These are phyloP conservation scores for Gamsiella multidivaricata DNA, from an alignment of 192 early-diverging fungal genomes.

Conservation along the genomic window DNA sequence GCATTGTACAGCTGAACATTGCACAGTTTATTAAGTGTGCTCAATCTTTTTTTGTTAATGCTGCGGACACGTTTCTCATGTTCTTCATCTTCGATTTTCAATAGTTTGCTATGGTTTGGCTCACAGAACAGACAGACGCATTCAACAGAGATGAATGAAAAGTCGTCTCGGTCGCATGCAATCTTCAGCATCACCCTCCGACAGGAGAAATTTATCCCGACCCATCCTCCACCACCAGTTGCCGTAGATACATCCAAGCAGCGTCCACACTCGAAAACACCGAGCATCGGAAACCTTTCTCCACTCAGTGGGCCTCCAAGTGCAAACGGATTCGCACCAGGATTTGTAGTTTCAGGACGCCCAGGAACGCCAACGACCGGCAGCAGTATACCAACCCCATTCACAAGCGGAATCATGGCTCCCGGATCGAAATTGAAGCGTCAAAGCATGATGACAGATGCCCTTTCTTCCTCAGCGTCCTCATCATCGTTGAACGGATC, in stretches of 20 bases:
- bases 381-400: conserved; percentile 36
- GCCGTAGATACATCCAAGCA: conserved; percentile 18
- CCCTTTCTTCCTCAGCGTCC: conserved; percentile 18
- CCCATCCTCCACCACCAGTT: conserved; percentile 26
- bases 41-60: too few species aligned
- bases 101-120: conserved; percentile 71
- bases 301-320: too few species aligned
- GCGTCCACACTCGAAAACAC: conserved; percentile 22
- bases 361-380: conserved; percentile 28
- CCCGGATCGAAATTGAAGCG: conserved; percentile 49
- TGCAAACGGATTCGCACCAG: conserved; percentile 9
- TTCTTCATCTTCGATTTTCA: conserved; percentile 10
- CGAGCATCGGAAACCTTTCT: conserved; percentile 5
- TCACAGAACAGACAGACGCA: conserved; percentile 86
- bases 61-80: neutral
- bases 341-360: conserved; percentile 14
- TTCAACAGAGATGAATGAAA: conserved; percentile 97
- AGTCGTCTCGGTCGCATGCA: conserved; percentile 95
- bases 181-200: conserved; percentile 92
- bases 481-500: conserved; percentile 5
- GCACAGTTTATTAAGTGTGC: too few species aligned
- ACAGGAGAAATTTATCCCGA: conserved; percentile 73
- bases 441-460: conserved; percentile 20
- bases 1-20: too few species aligned
- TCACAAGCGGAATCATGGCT: conserved; percentile 36